Base-by-base conservation (phyloP, 306 rosid species). In the Rosa chinensis region DNA sequence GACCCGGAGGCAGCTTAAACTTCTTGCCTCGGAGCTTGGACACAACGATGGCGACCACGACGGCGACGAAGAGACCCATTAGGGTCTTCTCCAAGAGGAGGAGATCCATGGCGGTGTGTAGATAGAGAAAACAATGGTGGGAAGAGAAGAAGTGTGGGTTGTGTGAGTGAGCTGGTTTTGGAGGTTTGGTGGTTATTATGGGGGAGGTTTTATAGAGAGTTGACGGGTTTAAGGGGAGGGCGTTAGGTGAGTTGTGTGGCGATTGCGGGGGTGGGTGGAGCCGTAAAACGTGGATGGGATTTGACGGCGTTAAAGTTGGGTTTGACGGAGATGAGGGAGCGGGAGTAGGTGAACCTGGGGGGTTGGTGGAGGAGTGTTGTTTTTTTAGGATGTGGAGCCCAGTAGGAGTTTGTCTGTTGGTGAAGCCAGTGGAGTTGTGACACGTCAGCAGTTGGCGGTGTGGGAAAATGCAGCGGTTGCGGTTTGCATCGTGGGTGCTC, bases 1-100 rank as follows among this genome's bases (percentile, higher is more conserved):
- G 97, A 0, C 98, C 98, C 0, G 98, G 98, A 0, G 97, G 98
- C n/a, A 94, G 92, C 75, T 90, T 94, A 83, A 94, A 92, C 0
- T 87, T 80, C 79, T 83, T 87, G 17, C 98, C 97, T 0, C 94
- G 91, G 52, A 90, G 79, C 32, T 84, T 94, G 8, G 98, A 92
- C 14, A 92, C 61, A 8, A 20, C 16, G 43, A 90, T 88, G 44
- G 97, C 97, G 0, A 87, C 66, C 0, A 88, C 72, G 0, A 83
- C 71, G 0, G 98, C 92, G 5, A 81, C 0, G 86, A 92, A 94
- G 50, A 94, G 92, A 13, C 79, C 94, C 1, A 94, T 0, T 0
- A 92, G 92, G 62, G 97, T 82, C 88, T 90, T 94, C 86, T 94
- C 98, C 80, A 94, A 4, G 5, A 94, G 93, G 76, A 89, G 93